These are phyloP conservation scores for Lithohypha guttulata DNA, from an alignment of 2,329 filamentous ascomycete genomes.

Conservation along the genomic window DNA sequence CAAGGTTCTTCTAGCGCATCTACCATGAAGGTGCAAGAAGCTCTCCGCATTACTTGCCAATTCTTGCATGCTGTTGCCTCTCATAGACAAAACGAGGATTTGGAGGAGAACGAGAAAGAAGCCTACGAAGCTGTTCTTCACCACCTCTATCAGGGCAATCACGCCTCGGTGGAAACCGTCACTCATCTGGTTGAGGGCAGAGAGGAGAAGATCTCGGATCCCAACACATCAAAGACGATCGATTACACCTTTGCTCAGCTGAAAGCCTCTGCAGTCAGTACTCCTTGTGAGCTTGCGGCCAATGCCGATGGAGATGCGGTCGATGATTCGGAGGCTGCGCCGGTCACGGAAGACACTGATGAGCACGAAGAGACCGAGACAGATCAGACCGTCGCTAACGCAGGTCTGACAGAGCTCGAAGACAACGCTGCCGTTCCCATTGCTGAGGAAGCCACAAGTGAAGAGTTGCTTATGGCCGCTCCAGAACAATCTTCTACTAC, in stretches of 20 bases:
- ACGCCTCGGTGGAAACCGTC: conserved; percentile 47
- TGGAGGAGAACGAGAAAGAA: conserved; percentile 46
- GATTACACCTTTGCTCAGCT: conserved; percentile 46
- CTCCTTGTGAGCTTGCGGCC: no score
- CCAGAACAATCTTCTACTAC: conserved; percentile 32
- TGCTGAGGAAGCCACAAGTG: conserved; percentile 29
- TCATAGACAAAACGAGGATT: conserved; percentile 48
- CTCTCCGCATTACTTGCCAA: conserved; percentile 48
- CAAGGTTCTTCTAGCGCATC: conserved; percentile 35
- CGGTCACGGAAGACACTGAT: conserved; percentile 35
- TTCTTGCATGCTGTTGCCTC: conserved; percentile 54
- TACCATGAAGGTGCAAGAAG: conserved; percentile 34
- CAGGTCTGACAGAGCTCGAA: conserved; percentile 49
- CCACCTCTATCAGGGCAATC: conserved; percentile 53
- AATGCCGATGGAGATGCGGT: conserved; percentile 26
- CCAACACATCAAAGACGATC: conserved; percentile 44
- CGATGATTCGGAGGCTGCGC: conserved; percentile 38
- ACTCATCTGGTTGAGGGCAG: conserved; percentile 50
- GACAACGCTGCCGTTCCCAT: conserved; percentile 46
- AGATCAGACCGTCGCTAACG: conserved; percentile 52
- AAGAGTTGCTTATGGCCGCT: conserved; percentile 22
- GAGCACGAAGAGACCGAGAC: conserved; percentile 32
- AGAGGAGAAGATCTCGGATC: conserved; percentile 47
- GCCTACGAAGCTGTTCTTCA: conserved; percentile 55
- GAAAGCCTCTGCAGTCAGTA: conserved; percentile 38